Evolutionary conservation across 306 rosid genomes (phyloP), one percentile per base, ranked within the genome.

Genomic region (Vigna reflexopilosa): DNA sequence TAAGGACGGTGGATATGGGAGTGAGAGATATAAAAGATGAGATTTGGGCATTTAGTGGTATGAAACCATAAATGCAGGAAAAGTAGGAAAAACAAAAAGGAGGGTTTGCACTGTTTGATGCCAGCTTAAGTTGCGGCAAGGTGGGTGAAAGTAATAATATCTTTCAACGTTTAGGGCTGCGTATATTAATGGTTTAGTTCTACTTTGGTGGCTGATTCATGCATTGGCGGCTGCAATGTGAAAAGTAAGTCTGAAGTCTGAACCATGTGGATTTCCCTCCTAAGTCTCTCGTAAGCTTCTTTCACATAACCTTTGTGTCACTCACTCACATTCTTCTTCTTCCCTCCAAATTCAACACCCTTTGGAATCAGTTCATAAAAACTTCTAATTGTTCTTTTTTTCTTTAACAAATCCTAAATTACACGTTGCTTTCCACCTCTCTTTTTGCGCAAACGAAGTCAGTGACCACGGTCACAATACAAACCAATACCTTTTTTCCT

Each of bases 171-270:
- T 11, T 19, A 50, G 14, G 38, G 4, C 48, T 58, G 47, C 76
- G 68, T 51, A 19, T 59, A 73, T 73, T 70, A 54, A 71, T 64
- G 69, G 57, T 12, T 6, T 19, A 38, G 16, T 58, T 40, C 61
- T 20, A 58, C 73, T 76, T 76, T 76, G 66, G 80, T 65, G 78
- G 79, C 73, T 32, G 59, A 45, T 17, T 75, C 54, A 51, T 51
- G 69, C 40, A 42, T 47, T 49, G 65, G 56, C 19, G n/a, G 72
- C 72, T 63, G 15, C 26, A 47, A 11, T 42, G 77, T 69, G 64
- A 40, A 67, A 51, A 47, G 9, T 4, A 16, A 12, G 24, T 59
- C 36, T 20, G 9, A 0, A 28, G 19, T 61, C 4, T 57, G n/a
- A 59, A 28, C 8, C 52, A 38, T 70, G 42, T 30, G 75, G 70